Conservation (phyloP, 768 basidiomycete genomes). For the Tylopilus balloui region DNA sequence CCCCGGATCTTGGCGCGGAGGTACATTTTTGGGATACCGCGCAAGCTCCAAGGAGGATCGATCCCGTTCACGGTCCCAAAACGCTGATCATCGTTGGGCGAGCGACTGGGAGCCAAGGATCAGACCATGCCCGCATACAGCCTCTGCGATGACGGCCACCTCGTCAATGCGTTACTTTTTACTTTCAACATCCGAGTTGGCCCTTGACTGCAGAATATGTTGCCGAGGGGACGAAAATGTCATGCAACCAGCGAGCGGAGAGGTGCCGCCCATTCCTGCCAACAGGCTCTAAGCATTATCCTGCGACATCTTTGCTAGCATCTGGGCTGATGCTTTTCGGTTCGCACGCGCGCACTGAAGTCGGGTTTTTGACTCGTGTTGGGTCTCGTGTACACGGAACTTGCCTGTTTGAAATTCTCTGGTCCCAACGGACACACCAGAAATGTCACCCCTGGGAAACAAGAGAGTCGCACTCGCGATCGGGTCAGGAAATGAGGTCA, state of each 20-base stretch:
- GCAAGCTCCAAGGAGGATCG: constrained; percentile 60
- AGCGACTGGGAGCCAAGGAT: background rate
- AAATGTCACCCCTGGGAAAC: no score
- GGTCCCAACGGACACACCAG: no score
- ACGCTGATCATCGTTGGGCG: background rate
- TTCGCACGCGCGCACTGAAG: constrained; percentile 15
- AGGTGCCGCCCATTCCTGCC: constrained; percentile 19
- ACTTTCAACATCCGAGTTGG: constrained; percentile 27
- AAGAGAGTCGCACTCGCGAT: no score
- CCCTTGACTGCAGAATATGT: constrained; percentile 18
- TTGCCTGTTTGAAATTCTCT: no score
- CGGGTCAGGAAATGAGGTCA: no score
- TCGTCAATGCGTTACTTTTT: constrained; percentile 25
- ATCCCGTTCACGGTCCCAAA: constrained; percentile 56
- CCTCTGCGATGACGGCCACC: constrained; percentile 7
- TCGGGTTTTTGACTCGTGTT: no score
- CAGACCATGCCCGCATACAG: background rate
- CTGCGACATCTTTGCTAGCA: constrained; percentile 16
- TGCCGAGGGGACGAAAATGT: background rate
- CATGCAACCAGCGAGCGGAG: constrained; percentile 38
- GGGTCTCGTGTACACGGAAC: no score
- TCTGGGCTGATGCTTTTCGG: background rate
- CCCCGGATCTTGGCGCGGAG: constrained; percentile 41
- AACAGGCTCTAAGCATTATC: constrained; percentile 15
- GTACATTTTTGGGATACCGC: constrained; percentile 53